phyloP scores from a whole-genome alignment of 2,329 filamentous ascomycete species.

The Tricladium varicosporioides region DNA sequence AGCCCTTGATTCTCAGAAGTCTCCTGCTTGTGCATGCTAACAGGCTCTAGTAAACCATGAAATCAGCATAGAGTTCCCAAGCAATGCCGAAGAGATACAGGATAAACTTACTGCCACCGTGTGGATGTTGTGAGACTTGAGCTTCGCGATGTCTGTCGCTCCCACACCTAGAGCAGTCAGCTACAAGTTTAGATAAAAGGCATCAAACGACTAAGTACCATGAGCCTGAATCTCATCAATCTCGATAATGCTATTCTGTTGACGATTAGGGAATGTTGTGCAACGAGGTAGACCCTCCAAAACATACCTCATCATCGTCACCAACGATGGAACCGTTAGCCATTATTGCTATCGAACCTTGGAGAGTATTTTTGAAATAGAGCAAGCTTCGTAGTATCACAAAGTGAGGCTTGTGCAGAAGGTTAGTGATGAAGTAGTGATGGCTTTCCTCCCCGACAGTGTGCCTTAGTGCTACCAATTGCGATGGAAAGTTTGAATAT shows the following conservation, averaged over 20 bases:
- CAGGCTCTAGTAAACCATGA: constrained; percentile 46
- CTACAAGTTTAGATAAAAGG: not conserved
- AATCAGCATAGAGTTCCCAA: not conserved
- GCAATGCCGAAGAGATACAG: not conserved
- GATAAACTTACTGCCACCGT: constrained; percentile 55
- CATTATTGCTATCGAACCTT: constrained; percentile 6
- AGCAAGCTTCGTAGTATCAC: not conserved
- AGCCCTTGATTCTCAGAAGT: constrained; percentile 66
- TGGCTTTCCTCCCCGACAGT: not conserved
- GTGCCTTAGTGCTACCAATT: not conserved
- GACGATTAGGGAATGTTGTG: not conserved
- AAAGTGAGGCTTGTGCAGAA: not conserved
- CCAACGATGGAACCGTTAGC: constrained; percentile 16
- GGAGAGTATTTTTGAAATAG: not conserved
- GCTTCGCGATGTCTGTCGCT: constrained; percentile 62
- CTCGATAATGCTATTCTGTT: constrained; percentile 50
- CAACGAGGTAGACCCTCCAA: not conserved
- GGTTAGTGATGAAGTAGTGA: constrained; percentile 3
- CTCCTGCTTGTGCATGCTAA: constrained; percentile 57
- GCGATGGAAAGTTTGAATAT: not conserved
- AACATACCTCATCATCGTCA: constrained; percentile 19
- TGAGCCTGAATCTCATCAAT: constrained; percentile 66
- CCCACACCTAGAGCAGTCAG: constrained; percentile 50
- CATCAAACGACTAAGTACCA: constrained; percentile 39
- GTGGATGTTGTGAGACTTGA: constrained; percentile 61